These are phyloP conservation scores for Leucosporidium creatinivorum DNA, from an alignment of 768 basidiomycete species.

Conservation along the genomic window DNA sequence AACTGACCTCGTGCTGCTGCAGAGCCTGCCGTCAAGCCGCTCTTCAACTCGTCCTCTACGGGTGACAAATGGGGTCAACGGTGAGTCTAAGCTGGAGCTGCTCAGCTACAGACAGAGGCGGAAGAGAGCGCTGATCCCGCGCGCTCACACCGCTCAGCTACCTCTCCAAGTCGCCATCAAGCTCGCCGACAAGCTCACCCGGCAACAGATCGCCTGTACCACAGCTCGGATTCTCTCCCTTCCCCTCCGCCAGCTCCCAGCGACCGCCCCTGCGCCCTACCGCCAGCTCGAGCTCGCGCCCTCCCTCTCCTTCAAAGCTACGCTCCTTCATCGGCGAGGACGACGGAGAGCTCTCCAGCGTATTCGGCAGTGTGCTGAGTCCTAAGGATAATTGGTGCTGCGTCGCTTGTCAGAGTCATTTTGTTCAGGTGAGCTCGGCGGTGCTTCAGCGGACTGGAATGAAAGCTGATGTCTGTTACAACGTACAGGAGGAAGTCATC, in stretches of 20 bases:
- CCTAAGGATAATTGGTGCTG: conserved; percentile 22
- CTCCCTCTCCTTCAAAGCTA: not conserved
- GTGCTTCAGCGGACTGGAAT: not conserved
- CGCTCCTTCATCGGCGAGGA: conserved; percentile 7
- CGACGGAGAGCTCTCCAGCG: conserved; percentile 12
- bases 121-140: not conserved
- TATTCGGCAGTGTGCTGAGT: conserved; percentile 21
- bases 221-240: not conserved
- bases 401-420: conserved; percentile 5
- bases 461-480: not conserved
- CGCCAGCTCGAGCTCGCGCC: not conserved
- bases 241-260: not conserved
- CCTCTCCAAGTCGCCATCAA: not conserved
- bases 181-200: not conserved
- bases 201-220: not conserved
- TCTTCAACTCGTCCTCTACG: not conserved
- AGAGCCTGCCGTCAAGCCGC: conserved; percentile 12
- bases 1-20: not conserved
- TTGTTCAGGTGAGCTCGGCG: conserved; percentile 13
- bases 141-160: not conserved
- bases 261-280: not conserved
- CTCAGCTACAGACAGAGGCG: not conserved
- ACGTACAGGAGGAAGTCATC: conserved; percentile 19
- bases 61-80: conserved; percentile 16
- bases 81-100: not conserved